Evolutionary conservation across 2,329 filamentous ascomycete species (phyloP), one percentile per base, ranked within the genome.

Genomic region (Aspergillus fijiensis): DNA sequence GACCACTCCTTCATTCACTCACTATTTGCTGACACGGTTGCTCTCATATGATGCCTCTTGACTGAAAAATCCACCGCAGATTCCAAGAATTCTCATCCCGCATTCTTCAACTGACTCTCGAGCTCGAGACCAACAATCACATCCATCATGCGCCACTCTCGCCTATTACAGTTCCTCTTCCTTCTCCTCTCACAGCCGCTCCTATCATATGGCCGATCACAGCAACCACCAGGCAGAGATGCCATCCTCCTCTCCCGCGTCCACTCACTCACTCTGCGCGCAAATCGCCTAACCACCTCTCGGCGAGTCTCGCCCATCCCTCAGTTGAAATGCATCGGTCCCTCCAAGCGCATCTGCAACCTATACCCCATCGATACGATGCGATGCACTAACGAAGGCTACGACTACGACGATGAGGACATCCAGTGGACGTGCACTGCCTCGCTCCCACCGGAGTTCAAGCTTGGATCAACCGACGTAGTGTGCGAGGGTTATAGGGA

Each of bases 381-480:
- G 89, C 91, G 92, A 70, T 99, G 94, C 83, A 89, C 84, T 63
- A 98, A 98, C 79, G 84, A 89, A 62, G 95, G 94, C 62, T 81
- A 85, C 31, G 89, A 89, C 62, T 97, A 97, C 80, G 86, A 87
- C 63, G 74, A 80, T 49, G 87, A 95, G 76, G 90, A 96, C 72
- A 84, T 97, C 42, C 89, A 96, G 77, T 99, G 94, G 94, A 91
- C 90, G 29, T 99, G 94, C 77, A 86, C 86, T n/a, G 85, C 86
- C 5, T 79, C 80, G 2, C 74, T 88, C 1, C 86, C 86, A 0
- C 74, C 80, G 11, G 86, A 88, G 65, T 87, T 88, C 76, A 89
- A 88, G 76, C 85, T 98, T 29, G 93, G 91, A 59, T 84, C 85
- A 62, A 97, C 94, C 11, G 93, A 98, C 63, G 94, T 98, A 58